Conservation (phyloP, 169 alveolate species). For the Cryptosporidium xiaoi region DNA sequence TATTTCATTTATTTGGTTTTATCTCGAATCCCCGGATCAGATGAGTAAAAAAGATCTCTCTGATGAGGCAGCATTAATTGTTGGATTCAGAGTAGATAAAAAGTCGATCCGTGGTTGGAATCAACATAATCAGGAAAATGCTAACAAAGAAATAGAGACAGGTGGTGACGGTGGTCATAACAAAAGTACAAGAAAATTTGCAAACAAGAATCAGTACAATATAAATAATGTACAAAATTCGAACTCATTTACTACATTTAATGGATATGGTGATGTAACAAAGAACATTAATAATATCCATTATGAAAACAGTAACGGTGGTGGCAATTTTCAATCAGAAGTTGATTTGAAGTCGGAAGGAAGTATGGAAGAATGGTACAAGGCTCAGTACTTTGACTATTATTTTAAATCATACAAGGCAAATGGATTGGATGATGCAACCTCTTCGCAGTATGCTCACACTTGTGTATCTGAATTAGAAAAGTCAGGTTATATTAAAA, state of each 20-base stretch:
- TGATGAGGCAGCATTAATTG: conserved; percentile 43
- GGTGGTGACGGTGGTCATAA: no score
- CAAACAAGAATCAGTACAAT: background rate
- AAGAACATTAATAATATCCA: background rate
- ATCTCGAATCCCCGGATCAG: background rate
- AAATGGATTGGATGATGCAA: conserved; percentile 55
- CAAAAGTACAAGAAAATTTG: no score
- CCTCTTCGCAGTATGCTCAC: conserved; percentile 64
- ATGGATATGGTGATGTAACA: no score
- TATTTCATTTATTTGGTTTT: no score
- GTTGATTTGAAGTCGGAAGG: background rate
- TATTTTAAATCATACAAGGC: conserved; percentile 57
- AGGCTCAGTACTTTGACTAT: conserved; percentile 60
- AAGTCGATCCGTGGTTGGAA: conserved; percentile 55
- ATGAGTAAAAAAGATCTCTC: conserved; percentile 27
- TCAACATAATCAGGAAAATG: background rate
- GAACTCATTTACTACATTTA: no score
- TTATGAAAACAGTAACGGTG: background rate
- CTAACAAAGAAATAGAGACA: no score
- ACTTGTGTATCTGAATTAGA: conserved; percentile 65
- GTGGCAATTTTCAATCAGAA: background rate
- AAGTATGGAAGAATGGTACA: conserved; percentile 62
- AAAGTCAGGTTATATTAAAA: conserved; percentile 43
- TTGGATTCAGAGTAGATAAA: conserved; percentile 43
- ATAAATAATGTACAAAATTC: no score